A percentile compares a stretch with the other conserved stretches of the same genome.
These are phyloP conservation scores for Kalanchoe fedtschenkoi DNA, from an alignment of 164 flowering plant genomes.

Conservation along the genomic window DNA sequence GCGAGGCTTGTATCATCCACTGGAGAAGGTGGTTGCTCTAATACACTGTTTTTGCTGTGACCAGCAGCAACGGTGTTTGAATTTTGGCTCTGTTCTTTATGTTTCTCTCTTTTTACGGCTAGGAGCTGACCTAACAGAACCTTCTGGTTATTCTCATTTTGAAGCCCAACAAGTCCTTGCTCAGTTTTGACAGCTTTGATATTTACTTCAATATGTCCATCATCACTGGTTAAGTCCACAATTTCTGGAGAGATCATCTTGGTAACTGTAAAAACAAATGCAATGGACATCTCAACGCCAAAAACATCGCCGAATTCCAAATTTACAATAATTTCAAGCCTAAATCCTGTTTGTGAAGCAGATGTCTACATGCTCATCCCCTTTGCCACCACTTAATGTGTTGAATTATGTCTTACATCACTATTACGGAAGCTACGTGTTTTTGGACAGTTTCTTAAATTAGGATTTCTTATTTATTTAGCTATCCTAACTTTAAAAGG, in stretches of 20 bases:
- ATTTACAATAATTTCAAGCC: no score
- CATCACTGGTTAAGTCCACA: constrained; percentile 36
- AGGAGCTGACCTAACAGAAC: constrained; percentile 11
- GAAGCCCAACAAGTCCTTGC: constrained; percentile 13
- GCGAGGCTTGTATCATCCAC: constrained; percentile 32
- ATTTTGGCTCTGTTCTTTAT: constrained; percentile 24
- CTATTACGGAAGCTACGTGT: no score
- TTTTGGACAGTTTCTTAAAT: no score
- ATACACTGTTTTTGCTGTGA: constrained; percentile 27
- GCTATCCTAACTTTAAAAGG: no score
- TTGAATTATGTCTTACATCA: no score
- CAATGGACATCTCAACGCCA: no score
- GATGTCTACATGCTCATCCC: no score
- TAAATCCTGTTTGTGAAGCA: no score
- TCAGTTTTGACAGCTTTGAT: constrained; percentile 29
- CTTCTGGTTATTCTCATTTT: background rate
- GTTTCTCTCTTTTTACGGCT: constrained; percentile 19
- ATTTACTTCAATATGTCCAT: constrained; percentile 22
- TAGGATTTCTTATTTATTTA: no score
- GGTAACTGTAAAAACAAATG: constrained; percentile 18
- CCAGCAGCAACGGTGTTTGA: constrained; percentile 26
- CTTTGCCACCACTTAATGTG: no score
- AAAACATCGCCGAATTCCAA: no score
- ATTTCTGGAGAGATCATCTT: constrained; percentile 32
- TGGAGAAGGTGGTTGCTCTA: constrained; percentile 33